Base-by-base conservation (phyloP, 1,284 basidiomycete species). In the Cryptococcus jaspeensis region DNA sequence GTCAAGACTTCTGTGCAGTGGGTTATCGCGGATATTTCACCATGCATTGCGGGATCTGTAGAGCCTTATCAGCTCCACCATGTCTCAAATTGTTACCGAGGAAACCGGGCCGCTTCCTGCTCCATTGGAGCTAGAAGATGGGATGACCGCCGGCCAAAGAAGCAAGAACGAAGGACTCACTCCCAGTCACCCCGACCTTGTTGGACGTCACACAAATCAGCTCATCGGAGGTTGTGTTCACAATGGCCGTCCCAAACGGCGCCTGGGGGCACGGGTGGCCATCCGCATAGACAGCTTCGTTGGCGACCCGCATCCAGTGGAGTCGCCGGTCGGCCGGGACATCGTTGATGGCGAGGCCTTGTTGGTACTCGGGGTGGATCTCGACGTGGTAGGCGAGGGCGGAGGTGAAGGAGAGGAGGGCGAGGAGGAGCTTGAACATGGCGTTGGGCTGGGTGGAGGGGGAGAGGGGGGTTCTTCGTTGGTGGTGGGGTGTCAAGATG, bases 271-370 rank as follows among this genome's bases (percentile, higher is more conserved):
- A 68, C 16, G 66, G 66, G 49, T 68, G 66, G 9, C 64, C 66
- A 36, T 63, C 58, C 1, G 58, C 62, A 52, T 68, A 68, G 18
- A 66, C 59, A 1, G 66, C 66, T 28, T 64, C 62, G 47, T 68
- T 66, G 55, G 66, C 66, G 6, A 68, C 64, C 20, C 64, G 38
- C 66, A 68, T 68, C 66, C 66, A 68, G 47, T 68, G 66, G 7
- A 64, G 28, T 5, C 66, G 38, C n/a, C 66, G 25, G 20, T 63
- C 59, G 5, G 57, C 52, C 0, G 64, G 66, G 0, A 68, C 66
- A 58, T 68, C 66, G 54, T 68, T 68, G 58, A 68, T 61, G 8
- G 64, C 50, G 6, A 65, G 52, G 13, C 65, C 65, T 51, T 61
- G 42, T 45, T 67, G 65, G 46, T 65, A 63, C 35, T 67, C 65